These are phyloP conservation scores for Verbascum thapsus DNA, from an alignment of 257 asterid genomes.

Conservation along the genomic window DNA sequence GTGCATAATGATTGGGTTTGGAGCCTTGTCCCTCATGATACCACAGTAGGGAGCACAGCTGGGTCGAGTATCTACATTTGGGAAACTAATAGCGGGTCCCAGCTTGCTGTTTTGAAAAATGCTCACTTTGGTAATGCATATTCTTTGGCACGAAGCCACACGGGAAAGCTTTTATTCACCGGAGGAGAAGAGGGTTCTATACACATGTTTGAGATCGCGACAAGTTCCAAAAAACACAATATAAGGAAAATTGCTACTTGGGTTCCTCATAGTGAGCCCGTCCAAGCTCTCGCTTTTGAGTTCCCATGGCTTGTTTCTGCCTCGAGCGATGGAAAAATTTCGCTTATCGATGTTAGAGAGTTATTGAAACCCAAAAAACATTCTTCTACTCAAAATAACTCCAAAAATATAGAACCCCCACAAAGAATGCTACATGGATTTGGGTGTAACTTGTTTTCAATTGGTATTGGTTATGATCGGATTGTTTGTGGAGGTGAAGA, in stretches of 20 bases:
- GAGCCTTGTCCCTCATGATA: conserved; percentile 86
- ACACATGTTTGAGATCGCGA: conserved; percentile 79
- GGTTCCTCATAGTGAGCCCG: conserved; percentile 84
- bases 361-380: conserved; percentile 52
- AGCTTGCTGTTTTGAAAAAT: conserved; percentile 39
- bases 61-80: conserved; percentile 77
- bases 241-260: conserved; percentile 67
- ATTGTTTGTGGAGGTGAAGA: conserved; percentile 93
- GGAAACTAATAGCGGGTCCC: conserved; percentile 60
- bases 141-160: conserved; percentile 79
- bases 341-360: conserved; percentile 82
- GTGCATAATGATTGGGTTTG: conserved; percentile 92
- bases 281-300: conserved; percentile 88
- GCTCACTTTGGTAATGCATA: conserved; percentile 65
- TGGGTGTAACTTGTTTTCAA: conserved; percentile 68
- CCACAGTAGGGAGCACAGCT: conserved; percentile 70
- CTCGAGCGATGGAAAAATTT: conserved; percentile 82
- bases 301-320: conserved; percentile 96
- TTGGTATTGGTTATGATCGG: conserved; percentile 75
- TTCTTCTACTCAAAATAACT: conserved; percentile 31
- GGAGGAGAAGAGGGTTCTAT: conserved; percentile 96
- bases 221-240: conserved; percentile 37
- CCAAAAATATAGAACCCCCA: conserved; percentile 64
- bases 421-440: conserved; percentile 93
- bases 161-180: conserved; percentile 84